Evolutionary conservation across 1,284 basidiomycete species (phyloP).

Genomic region (Melampsora larici-populina): DNA sequence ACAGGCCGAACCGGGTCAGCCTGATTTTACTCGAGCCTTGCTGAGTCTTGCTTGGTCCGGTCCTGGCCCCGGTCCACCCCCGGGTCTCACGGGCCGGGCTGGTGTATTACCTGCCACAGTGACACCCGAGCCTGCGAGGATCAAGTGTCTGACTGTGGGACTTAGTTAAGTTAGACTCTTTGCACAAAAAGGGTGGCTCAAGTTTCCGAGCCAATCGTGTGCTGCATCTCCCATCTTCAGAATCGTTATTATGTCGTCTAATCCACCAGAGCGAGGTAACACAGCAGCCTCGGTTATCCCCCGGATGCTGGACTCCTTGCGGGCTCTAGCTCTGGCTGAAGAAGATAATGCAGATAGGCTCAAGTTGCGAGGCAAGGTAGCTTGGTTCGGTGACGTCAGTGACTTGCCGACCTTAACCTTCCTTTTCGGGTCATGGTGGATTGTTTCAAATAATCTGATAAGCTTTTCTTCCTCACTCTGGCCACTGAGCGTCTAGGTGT

Average conservation of each 20-base stretch:
- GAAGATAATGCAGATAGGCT: conserved; percentile 31
- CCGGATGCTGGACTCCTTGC: conserved; percentile 22
- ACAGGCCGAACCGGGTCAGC: too few relatives aligned
- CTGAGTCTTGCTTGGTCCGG: too few relatives aligned
- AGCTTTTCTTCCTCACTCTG: neutral
- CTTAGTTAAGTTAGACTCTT: too few relatives aligned
- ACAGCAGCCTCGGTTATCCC: conserved; percentile 11
- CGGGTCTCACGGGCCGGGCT: too few relatives aligned
- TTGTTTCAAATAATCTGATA: neutral
- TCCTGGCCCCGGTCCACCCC: too few relatives aligned
- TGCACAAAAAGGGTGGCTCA: too few relatives aligned
- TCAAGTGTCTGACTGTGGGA: too few relatives aligned
- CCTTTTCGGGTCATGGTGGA: neutral
- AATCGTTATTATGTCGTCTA: neutral
- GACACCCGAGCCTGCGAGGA: too few relatives aligned
- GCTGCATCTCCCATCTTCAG: too few relatives aligned
- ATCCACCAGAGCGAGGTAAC: conserved; percentile 31
- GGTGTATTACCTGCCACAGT: too few relatives aligned
- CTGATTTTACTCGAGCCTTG: too few relatives aligned
- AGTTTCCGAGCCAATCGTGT: too few relatives aligned
- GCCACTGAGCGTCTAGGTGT: conserved; percentile 4
- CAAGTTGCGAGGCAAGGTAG: conserved; percentile 30
- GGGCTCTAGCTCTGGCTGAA: conserved; percentile 27
- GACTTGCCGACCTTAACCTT: neutral
- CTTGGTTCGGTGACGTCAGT: conserved; percentile 43